phyloP scores from a whole-genome alignment of 345 rosid genomes.

The Lumnitzera racemosa region DNA sequence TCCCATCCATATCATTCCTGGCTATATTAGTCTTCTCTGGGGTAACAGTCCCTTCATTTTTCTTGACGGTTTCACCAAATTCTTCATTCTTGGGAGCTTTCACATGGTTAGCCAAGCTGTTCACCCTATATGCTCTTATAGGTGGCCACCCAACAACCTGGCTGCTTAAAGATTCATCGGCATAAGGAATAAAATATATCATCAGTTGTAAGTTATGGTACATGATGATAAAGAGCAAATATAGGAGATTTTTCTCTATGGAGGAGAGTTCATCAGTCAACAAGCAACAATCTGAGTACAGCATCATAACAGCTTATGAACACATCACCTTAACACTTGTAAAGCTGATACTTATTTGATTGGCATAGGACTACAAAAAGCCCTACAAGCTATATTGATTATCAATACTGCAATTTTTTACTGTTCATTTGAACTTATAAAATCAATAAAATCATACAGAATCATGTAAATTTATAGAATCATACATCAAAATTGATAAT shows the following conservation, averaged over 20 bases:
- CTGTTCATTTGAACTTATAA: too few species aligned
- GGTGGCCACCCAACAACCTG: slow-evolving; percentile 99
- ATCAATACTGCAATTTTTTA: too few species aligned
- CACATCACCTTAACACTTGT: neutral
- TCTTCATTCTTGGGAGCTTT: slow-evolving; percentile 47
- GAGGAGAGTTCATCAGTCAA: neutral
- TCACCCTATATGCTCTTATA: slow-evolving; percentile 67
- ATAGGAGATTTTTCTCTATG: neutral
- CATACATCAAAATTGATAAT: too few species aligned
- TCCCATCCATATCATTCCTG: slow-evolving; percentile 17
- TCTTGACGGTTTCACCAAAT: slow-evolving; percentile 11
- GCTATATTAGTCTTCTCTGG: slow-evolving; percentile 20
- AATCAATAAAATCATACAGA: too few species aligned
- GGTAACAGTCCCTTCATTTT: slow-evolving; percentile 20
- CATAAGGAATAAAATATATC: too few species aligned
- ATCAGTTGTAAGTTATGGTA: neutral
- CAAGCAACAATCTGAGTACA: neutral
- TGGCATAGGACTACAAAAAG: too few species aligned
- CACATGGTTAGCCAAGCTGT: slow-evolving; percentile 64
- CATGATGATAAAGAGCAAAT: neutral
- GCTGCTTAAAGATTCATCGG: slow-evolving; percentile 27
- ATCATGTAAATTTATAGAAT: too few species aligned
- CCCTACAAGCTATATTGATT: too few species aligned
- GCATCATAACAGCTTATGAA: neutral
- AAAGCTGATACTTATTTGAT: too few species aligned